Percentiles rank a stretch among this genome's conserved stretches.
phyloP scores from a whole-genome alignment of 2,329 filamentous ascomycete species.

The Ophiocordyceps unilateralis region DNA sequence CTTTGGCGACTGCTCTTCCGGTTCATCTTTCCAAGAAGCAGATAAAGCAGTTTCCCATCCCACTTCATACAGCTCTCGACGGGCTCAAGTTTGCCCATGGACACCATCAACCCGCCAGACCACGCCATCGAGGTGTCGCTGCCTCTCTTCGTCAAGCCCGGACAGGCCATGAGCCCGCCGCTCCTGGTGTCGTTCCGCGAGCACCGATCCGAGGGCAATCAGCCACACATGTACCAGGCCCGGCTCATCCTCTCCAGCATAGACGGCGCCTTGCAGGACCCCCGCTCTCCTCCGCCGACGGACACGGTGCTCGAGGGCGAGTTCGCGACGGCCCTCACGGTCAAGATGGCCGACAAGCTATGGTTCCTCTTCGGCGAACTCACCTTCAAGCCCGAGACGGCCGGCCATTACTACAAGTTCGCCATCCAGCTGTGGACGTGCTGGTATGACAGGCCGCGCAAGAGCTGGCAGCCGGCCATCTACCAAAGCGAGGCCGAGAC shows the following conservation, averaged over 20 bases:
- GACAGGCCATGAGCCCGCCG: background rate
- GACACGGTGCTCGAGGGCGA: background rate
- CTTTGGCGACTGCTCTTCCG: too few relatives aligned
- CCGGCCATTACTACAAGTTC: background rate
- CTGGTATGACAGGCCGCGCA: background rate
- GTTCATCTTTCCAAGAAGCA: too few relatives aligned
- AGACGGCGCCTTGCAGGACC: background rate
- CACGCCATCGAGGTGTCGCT: background rate
- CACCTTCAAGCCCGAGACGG: constrained; percentile 1
- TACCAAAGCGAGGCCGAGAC: constrained; percentile 1
- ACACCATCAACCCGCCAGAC: background rate
- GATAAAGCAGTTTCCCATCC: too few relatives aligned
- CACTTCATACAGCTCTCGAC: too few relatives aligned
- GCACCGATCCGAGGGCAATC: background rate
- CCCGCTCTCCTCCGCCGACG: background rate
- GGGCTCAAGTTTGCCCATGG: background rate
- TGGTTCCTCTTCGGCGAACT: constrained; percentile 1
- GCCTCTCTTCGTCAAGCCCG: background rate
- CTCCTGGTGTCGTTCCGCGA: background rate
- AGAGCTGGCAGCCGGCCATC: background rate
- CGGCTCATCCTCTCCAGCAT: background rate
- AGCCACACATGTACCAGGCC: constrained; percentile 1
- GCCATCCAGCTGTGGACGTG: constrained; percentile 1
- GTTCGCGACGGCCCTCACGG: background rate
- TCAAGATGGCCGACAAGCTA: background rate